Evolutionary conservation across 805 yeast species (phyloP).

Genomic region (Candida sphagnicola): DNA sequence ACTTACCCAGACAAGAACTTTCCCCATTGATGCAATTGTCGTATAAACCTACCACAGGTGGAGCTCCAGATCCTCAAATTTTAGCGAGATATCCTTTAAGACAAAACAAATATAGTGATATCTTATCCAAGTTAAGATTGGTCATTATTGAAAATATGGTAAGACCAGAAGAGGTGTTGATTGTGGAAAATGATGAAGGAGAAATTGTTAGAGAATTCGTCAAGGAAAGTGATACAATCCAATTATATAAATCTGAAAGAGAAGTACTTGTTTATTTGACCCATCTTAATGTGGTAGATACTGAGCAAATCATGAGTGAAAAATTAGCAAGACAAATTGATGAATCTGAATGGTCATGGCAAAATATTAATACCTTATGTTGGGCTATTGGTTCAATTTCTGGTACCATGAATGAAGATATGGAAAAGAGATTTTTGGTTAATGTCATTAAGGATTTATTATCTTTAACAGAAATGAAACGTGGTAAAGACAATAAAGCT

Average conservation of each 20-base stretch:
- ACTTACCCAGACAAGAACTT: constrained; percentile 65
- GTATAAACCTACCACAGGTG: constrained; percentile 53
- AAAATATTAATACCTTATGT: constrained; percentile 91
- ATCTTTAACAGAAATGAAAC: constrained; percentile 89
- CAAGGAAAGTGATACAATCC: constrained; percentile 95
- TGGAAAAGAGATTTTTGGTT: constrained; percentile 92
- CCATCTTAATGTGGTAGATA: constrained; percentile 90
- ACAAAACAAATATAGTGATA: constrained; percentile 74
- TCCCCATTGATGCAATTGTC: constrained; percentile 73
- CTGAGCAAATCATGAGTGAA: constrained; percentile 89
- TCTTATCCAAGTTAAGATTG: constrained; percentile 77
- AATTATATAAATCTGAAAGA: constrained; percentile 90
- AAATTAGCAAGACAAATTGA: constrained; percentile 91
- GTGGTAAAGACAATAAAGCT: constrained; percentile 97
- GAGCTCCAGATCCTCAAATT: constrained; percentile 82
- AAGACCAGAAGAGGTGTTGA: constrained; percentile 94
- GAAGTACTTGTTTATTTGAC: constrained; percentile 94
- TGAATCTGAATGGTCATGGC: constrained; percentile 99
- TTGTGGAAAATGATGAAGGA: constrained; percentile 98
- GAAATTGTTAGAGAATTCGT: constrained; percentile 97
- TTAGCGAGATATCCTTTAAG: constrained; percentile 79
- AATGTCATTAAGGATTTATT: constrained; percentile 89
- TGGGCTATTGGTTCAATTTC: constrained; percentile 99
- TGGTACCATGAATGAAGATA: constrained; percentile 97
- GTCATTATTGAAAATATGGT: constrained; percentile 98